Conservation (phyloP, 495 filamentous ascomycete species). For the Podospora australis region DNA sequence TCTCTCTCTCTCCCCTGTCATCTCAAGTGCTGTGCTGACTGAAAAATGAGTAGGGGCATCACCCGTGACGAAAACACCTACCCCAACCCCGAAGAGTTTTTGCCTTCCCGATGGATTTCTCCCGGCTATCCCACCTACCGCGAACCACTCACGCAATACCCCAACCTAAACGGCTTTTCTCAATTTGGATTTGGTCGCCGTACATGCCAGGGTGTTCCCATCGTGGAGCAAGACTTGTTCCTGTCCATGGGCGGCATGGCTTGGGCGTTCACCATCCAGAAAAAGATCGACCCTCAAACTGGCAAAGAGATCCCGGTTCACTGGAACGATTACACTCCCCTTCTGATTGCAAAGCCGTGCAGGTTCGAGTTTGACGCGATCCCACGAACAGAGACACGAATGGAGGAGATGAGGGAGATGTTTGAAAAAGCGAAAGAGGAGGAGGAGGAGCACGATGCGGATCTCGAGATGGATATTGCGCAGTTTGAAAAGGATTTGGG, state of each 20-base stretch:
- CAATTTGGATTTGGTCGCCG: conserved; percentile 58
- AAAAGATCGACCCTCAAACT: conserved; percentile 28
- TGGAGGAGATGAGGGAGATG: conserved; percentile 24
- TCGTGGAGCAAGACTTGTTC: conserved; percentile 51
- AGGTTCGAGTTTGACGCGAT: conserved; percentile 41
- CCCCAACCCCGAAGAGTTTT: conserved; percentile 55
- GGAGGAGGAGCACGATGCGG: not conserved
- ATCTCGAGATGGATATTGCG: conserved; percentile 4
- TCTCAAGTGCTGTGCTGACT: no score
- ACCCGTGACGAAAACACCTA: conserved; percentile 53
- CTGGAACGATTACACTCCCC: conserved; percentile 43
- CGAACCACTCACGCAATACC: conserved; percentile 46
- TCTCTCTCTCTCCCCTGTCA: not conserved
- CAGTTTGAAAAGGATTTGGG: conserved; percentile 7
- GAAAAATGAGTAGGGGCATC: conserved; percentile 46
- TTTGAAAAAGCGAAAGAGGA: conserved; percentile 19
- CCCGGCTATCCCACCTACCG: conserved; percentile 48
- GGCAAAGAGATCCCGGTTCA: conserved; percentile 39
- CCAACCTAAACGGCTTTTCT: conserved; percentile 48
- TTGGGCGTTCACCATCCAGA: conserved; percentile 51
- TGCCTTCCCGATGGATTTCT: conserved; percentile 46
- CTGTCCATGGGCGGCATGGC: conserved; percentile 52
- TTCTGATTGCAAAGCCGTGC: conserved; percentile 48
- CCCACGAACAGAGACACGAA: conserved; percentile 30
- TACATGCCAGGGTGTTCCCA: conserved; percentile 50